Conservation (phyloP, 2,329 filamentous ascomycete species). For the Fusarium continuum region DNA sequence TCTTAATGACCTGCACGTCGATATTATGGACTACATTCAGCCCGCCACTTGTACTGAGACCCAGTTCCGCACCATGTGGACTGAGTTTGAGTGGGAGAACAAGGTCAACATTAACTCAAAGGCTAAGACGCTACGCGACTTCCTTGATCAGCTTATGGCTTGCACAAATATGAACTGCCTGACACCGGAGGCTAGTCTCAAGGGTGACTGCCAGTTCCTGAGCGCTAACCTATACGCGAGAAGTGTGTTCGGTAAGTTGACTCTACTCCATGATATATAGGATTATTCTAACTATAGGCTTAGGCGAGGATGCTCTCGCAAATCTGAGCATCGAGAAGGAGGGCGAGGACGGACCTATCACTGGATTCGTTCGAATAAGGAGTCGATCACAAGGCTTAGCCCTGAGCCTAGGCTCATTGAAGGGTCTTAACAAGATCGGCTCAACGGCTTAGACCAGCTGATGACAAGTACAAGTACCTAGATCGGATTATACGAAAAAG, state of each 20-base stretch:
- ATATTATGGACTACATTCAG: constrained; percentile 99
- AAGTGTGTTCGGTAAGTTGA: constrained; percentile 92
- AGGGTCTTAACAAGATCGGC: constrained; percentile 87
- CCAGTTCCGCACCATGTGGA: constrained; percentile 99
- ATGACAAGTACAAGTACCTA: constrained; percentile 18
- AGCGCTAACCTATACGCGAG: constrained; percentile 96
- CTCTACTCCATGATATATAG: neutral
- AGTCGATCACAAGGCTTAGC: constrained; percentile 96
- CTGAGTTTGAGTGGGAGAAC: constrained; percentile 99
- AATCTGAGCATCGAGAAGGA: constrained; percentile 99
- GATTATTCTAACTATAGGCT: constrained; percentile 36
- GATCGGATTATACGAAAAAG: constrained; percentile 23
- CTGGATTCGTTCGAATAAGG: constrained; percentile 96
- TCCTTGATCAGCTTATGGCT: constrained; percentile 94
- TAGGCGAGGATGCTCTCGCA: constrained; percentile 96
- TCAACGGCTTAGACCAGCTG: constrained; percentile 43
- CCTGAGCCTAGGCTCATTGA: constrained; percentile 90
- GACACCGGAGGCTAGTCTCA: constrained; percentile 93
- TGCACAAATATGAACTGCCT: constrained; percentile 99
- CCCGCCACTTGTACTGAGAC: constrained; percentile 96
- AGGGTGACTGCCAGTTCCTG: constrained; percentile 97
- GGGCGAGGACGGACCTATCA: constrained; percentile 92
- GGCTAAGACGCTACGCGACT: constrained; percentile 88
- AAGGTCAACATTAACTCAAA: constrained; percentile 99
- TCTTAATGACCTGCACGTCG: constrained; percentile 95